These are phyloP conservation scores for Stagonosporopsis rhizophila DNA, from an alignment of 2,329 filamentous ascomycete species.

Conservation along the genomic window DNA sequence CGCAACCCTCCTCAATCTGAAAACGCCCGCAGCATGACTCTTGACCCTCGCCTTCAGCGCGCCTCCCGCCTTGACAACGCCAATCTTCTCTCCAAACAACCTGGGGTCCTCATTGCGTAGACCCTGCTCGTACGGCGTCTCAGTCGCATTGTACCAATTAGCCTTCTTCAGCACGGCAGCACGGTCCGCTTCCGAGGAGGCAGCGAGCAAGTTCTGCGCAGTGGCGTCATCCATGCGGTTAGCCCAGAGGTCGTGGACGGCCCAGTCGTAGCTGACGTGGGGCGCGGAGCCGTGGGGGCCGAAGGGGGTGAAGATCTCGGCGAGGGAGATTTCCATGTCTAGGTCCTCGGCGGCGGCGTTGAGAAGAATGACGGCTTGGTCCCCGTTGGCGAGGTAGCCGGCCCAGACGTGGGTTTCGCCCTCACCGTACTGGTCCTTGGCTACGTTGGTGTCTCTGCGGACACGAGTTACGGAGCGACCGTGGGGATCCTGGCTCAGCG, in stretches of 20 bases:
- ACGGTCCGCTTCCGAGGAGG: conserved; percentile 15
- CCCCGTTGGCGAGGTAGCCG: conserved; percentile 31
- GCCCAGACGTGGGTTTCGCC: conserved; percentile 38
- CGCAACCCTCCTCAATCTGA: conserved; percentile 25
- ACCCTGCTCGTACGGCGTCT: conserved; percentile 29
- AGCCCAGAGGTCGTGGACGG: conserved; percentile 35
- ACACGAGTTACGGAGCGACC: conserved; percentile 34
- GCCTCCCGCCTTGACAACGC: conserved; percentile 30
- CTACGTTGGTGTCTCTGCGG: conserved; percentile 25
- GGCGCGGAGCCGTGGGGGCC: conserved; percentile 35
- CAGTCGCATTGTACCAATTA: conserved; percentile 35
- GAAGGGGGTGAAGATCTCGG: conserved; percentile 34
- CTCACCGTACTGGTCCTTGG: conserved; percentile 32
- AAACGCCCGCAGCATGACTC: conserved; percentile 32
- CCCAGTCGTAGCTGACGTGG: conserved; percentile 33
- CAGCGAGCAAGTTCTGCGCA: conserved; percentile 24
- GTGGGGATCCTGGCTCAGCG: conserved; percentile 35
- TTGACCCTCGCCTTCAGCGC: conserved; percentile 26
- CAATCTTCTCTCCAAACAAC: conserved; percentile 35
- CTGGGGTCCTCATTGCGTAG: conserved; percentile 26
- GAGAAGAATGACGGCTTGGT: conserved; percentile 31
- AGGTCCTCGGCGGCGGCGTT: conserved; percentile 30
- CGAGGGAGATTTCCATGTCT: conserved; percentile 31
- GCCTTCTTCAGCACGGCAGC: conserved; percentile 24
- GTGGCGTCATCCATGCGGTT: conserved; percentile 28